Evolutionary conservation across 2,329 filamentous ascomycete species (phyloP), one percentile per base, ranked within the genome.

Genomic region (Didymella lethalis): DNA sequence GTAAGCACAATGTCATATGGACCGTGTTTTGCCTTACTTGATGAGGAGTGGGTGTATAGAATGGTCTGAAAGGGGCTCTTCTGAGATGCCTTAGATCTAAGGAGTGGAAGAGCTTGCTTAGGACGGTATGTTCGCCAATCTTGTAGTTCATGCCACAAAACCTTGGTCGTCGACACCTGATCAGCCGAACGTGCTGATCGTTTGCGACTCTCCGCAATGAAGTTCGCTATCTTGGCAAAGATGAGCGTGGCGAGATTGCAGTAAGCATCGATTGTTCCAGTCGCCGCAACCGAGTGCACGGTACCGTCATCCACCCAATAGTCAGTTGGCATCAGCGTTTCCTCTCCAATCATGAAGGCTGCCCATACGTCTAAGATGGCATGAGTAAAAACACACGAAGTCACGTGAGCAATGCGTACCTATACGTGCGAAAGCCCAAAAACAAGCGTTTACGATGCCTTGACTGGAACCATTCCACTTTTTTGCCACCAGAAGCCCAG

Each of bases 381-480:
- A 45, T 52, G 11, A 52, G 49, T 26, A 34, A 28, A 36, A 14
- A 4, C 48, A 5, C 18, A 32, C 26, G 7, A 45, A 7, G 16
- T 4, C 4, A 8, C 12, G 20, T n/a, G 5, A 14, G 12, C 11
- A 2, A 34, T 32, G 5, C 26, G 28, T 45, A 52, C 49, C 49
- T 52, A 52, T 52, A 11, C 49, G 49, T 20, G 49, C 49, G 25
- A 52, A 52, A 1, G 49, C 49, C 49, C 49, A 52, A 26, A 45
- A 52, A 36, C 49, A 52, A 12, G 49, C 49, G 11, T 45, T 52
- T 45, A 45, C 28, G 20, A 52, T 43, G 44, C 16, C 49, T 10
- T 1, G 49, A 36, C 49, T 44, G 20, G 38, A 43, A 12, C 49
- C 49, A 10, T 52, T 52, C 49, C 49, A 52, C 16, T 34, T 16